These are phyloP conservation scores for Limtongozyma cylindracea DNA, from an alignment of 805 yeast species.

Conservation along the genomic window DNA sequence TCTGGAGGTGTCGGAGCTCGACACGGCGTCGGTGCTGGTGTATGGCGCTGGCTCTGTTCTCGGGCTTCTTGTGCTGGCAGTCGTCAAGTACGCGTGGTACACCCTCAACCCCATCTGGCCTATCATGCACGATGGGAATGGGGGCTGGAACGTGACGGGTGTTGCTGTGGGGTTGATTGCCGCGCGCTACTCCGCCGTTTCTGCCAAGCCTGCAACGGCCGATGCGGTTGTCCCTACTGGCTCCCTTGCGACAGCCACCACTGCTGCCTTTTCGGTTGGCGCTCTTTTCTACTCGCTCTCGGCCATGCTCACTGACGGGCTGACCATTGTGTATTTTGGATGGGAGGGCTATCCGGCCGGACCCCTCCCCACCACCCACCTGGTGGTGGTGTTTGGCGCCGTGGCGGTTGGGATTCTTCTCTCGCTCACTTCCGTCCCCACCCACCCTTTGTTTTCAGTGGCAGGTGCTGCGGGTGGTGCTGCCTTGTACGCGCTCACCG, in stretches of 20 bases:
- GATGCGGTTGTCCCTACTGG: no score
- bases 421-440: constrained; percentile 5
- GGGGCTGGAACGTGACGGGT: constrained; percentile 66
- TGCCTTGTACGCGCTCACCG: constrained; percentile 21
- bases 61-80: constrained; percentile 53
- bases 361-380: constrained; percentile 74
- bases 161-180: constrained; percentile 32
- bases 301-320: constrained; percentile 60
- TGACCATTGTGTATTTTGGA: constrained; percentile 78
- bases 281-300: constrained; percentile 45
- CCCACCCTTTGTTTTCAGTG: constrained; percentile 8
- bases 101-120: constrained; percentile 96
- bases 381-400: constrained; percentile 34
- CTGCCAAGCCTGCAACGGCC: no score
- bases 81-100: constrained; percentile 48
- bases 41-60: constrained; percentile 31
- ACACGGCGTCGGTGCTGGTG: constrained; percentile 11
- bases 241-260: no score
- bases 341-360: constrained; percentile 95
- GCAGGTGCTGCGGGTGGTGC: constrained; percentile 22
- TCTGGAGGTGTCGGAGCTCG: constrained; percentile 15
- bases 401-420: constrained; percentile 24
- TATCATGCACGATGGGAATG: constrained; percentile 60
- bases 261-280: constrained; percentile 55
- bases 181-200: no score